phyloP scores from a whole-genome alignment of 495 filamentous ascomycete species.

The Antarctomyces pellizariae region DNA sequence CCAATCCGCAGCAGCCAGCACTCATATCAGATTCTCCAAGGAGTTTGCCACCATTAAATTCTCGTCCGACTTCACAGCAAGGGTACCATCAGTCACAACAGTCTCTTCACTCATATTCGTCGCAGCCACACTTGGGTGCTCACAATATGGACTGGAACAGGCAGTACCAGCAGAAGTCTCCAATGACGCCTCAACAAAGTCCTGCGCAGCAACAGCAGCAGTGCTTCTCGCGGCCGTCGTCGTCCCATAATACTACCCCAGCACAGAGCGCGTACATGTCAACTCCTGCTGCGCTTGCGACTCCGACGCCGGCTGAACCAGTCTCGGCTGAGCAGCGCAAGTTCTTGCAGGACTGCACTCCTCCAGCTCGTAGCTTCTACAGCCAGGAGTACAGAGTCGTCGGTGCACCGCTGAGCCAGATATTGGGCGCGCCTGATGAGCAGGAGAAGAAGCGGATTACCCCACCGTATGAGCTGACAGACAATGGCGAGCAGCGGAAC shows the following conservation, averaged over 20 bases:
- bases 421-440: background rate
- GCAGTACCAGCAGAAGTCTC: background rate
- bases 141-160: background rate
- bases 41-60: too few species aligned
- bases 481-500: background rate
- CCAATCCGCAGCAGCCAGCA: constrained; percentile 5
- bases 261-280: too few species aligned
- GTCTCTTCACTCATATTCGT: constrained; percentile 1
- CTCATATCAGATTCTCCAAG: constrained; percentile 6
- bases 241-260: too few species aligned
- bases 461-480: background rate
- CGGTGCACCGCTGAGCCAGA: background rate
- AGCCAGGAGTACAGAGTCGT: constrained; percentile 1
- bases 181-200: constrained; percentile 1
- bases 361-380: constrained; percentile 1
- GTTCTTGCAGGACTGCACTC: background rate
- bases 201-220: too few species aligned
- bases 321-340: too few species aligned
- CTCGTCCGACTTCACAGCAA: too few species aligned
- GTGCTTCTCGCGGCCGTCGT: too few species aligned
- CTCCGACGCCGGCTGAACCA: too few species aligned
- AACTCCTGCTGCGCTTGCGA: too few species aligned
- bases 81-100: too few species aligned
- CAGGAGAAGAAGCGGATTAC: too few species aligned
- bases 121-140: background rate